Evolutionary conservation across 2,329 filamentous ascomycete genomes (phyloP).

Genomic region (Aspergillus japonicus): DNA sequence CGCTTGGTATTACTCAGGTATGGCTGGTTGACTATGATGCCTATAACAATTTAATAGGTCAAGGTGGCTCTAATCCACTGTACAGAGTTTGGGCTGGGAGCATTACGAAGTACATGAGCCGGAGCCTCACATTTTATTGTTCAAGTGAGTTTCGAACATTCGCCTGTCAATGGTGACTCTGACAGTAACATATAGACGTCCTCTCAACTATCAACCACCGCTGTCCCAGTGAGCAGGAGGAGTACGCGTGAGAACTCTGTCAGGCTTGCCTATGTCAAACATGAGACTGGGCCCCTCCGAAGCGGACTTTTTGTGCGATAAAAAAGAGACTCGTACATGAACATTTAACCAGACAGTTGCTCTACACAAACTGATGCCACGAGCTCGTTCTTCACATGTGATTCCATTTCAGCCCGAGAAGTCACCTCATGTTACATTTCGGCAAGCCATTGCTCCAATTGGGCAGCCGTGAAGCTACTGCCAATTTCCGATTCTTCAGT

Average conservation of each 20-base stretch:
- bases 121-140: constrained; percentile 95
- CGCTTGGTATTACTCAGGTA: constrained; percentile 95
- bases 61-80: constrained; percentile 6
- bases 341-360: constrained; percentile 11
- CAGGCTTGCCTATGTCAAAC: constrained; percentile 2
- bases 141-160: constrained; percentile 70
- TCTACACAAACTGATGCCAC: constrained; percentile 21
- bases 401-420: constrained; percentile 7
- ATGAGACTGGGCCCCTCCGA: not conserved
- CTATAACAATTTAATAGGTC: not conserved
- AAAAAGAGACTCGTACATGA: not conserved
- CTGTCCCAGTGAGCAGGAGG: constrained; percentile 32
- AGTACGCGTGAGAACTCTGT: not conserved
- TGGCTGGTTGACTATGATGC: constrained; percentile 20
- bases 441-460: constrained; percentile 83
- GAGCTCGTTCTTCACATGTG: constrained; percentile 13
- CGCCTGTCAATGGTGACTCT: constrained; percentile 26
- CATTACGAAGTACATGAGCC: constrained; percentile 99
- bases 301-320: not conserved
- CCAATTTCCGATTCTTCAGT: constrained; percentile 76
- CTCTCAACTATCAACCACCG: constrained; percentile 79
- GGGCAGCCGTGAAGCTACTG: constrained; percentile 72
- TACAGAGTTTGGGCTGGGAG: constrained; percentile 94
- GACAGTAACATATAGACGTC: constrained; percentile 57
- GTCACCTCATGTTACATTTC: constrained; percentile 56